phyloP scores from a whole-genome alignment of 345 rosid genomes.

The Gossypium raimondii region DNA sequence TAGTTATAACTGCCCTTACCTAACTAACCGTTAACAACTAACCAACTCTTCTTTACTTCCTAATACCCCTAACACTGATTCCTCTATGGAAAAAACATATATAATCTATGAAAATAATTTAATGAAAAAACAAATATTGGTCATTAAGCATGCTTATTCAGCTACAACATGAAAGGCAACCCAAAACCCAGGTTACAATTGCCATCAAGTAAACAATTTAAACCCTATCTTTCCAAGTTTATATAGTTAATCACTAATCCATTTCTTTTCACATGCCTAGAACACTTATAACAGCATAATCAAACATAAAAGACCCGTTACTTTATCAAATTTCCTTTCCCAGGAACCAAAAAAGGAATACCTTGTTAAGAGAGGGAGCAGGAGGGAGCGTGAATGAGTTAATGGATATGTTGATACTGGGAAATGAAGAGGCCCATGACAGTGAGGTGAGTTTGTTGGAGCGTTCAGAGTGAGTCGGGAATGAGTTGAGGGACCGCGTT shows the following conservation, averaged over 20 bases:
- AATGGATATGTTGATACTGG: not conserved
- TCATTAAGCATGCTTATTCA: too few relatives aligned
- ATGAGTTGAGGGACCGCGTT: not conserved
- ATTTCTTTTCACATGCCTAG: not conserved
- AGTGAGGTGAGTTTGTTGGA: not conserved
- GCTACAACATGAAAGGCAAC: too few relatives aligned
- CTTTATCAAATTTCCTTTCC: not conserved
- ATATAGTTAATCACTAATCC: not conserved
- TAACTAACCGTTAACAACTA: too few relatives aligned
- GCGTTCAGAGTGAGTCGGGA: conserved; percentile 2
- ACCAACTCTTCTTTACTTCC: too few relatives aligned
- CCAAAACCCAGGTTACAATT: not conserved
- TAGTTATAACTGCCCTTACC: too few relatives aligned
- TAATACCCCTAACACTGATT: too few relatives aligned
- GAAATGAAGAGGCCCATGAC: conserved; percentile 11
- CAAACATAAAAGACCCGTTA: not conserved
- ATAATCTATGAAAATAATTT: not conserved
- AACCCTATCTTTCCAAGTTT: not conserved
- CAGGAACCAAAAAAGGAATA: not conserved
- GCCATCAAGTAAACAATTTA: not conserved
- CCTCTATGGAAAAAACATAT: not conserved
- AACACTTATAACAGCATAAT: not conserved
- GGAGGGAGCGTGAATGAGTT: not conserved
- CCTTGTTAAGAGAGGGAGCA: conserved; percentile 11
- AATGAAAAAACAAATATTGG: not conserved